phyloP scores from a whole-genome alignment of 169 alveolate species.

The Neospora caninum region DNA sequence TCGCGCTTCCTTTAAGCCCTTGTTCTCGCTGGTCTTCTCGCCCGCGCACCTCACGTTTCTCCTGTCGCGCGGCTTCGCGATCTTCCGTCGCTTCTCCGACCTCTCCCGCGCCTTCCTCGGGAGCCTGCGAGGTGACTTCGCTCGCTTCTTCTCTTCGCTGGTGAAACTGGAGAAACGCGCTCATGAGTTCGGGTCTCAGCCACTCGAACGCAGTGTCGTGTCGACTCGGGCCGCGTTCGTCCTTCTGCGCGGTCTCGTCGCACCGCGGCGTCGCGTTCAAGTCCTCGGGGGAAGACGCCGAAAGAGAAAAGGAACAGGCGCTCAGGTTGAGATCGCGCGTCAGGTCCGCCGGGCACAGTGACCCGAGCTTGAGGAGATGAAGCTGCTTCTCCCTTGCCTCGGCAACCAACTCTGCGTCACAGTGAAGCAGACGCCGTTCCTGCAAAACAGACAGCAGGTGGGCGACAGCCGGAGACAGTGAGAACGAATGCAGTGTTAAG shows the following conservation, averaged over 20 bases:
- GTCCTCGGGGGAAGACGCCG: too few species aligned
- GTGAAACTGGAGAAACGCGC: not conserved
- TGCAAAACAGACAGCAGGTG: not conserved
- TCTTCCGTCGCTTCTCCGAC: too few species aligned
- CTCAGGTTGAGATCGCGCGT: not conserved
- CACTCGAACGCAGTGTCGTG: not conserved
- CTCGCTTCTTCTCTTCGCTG: not conserved
- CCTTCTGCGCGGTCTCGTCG: not conserved
- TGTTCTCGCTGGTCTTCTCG: too few species aligned
- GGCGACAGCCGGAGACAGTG: too few species aligned
- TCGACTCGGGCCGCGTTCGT: not conserved
- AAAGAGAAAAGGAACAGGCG: too few species aligned
- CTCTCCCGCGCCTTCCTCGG: too few species aligned
- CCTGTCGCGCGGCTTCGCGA: too few species aligned
- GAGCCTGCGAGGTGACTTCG: not conserved
- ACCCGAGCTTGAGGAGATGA: not conserved
- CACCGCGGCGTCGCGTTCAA: not conserved
- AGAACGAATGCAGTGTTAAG: too few species aligned
- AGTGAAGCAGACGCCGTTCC: not conserved
- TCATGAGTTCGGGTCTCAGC: not conserved
- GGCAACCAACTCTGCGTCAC: not conserved
- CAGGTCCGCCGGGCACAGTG: not conserved
- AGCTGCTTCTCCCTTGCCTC: not conserved
- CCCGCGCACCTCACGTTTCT: too few species aligned
- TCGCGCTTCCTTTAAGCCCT: too few species aligned